These are phyloP conservation scores for Nemophila menziesii DNA, from an alignment of 257 asterid species.

Conservation along the genomic window DNA sequence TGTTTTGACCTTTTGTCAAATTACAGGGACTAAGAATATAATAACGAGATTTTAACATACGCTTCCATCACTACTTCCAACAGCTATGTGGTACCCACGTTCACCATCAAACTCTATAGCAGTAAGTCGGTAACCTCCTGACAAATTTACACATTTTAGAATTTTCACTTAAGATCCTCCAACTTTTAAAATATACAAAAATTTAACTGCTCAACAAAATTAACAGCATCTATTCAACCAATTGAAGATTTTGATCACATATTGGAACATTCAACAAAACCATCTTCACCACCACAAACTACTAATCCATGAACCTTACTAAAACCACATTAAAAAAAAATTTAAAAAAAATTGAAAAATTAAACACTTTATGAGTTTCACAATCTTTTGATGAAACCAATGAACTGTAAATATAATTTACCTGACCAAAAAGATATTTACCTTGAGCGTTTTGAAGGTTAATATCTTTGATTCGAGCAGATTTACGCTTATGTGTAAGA, in stretches of 20 bases:
- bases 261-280: slow-evolving; percentile 92
- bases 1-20: too few species aligned
- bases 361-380: slow-evolving; percentile 4
- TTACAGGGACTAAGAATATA: background rate
- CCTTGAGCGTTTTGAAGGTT: too few species aligned
- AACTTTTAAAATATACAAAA: too few species aligned
- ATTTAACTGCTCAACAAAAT: slow-evolving; percentile 60
- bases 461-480: too few species aligned
- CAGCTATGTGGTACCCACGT: slow-evolving; percentile 74
- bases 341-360: background rate
- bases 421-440: too few species aligned
- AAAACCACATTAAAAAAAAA: slow-evolving; percentile 11
- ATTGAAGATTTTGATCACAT: slow-evolving; percentile 75
- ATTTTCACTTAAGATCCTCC: background rate
- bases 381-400: slow-evolving; percentile 73
- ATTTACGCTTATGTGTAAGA: too few species aligned
- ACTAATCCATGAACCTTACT: slow-evolving; percentile 83
- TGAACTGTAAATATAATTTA: too few species aligned
- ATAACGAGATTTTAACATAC: slow-evolving; percentile 25
- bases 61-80: slow-evolving; percentile 93
- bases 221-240: slow-evolving; percentile 63
- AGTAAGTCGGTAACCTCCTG: slow-evolving; percentile 91
- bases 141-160: slow-evolving; percentile 9
- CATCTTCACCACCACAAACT: slow-evolving; percentile 95
- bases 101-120: slow-evolving; percentile 78